Base-by-base conservation (phyloP, 164 flowering plant genomes). In the Piper betle region DNA sequence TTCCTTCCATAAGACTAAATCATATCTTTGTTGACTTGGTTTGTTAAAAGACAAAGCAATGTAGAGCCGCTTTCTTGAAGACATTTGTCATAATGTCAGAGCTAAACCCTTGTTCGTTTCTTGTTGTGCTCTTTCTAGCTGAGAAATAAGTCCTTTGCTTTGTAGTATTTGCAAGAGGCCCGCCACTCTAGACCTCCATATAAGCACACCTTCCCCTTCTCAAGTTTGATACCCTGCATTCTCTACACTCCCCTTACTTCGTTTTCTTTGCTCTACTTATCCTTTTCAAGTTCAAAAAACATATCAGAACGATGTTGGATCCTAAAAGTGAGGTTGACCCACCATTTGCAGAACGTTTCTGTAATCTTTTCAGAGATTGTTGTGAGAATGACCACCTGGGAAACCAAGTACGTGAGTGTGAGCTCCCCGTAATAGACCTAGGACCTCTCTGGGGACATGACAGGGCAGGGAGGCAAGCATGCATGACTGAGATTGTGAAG, bases 361-460 rank as follows among this genome's bases (percentile, higher is more conserved):
- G 66, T 20, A n/a, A 62, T 0, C 72, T 84, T 55, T 53, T 71
- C n/a, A 37, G 48, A 56, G 55, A 53, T 42, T 57, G 68, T 1
- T 33, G 37, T 2, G 37, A 61, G 39, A 52, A 4, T 55, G 12
- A 33, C 39, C 20, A 43, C 58, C 10, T 48, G 10, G 69, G 62
- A 9, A 33, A 25, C 33, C 33, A 19, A 13, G 63, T 15, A 2
- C 33, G 42, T 37, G 53, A 77, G 70, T 82, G 86, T 55, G 79
- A 81, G 41, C 83, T 83, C 18, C 95, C 91, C 18, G 16, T 85
- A 58, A 81, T 87, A 60, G 91, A 87, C 64, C 81, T 87, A 5
- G 37, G 65, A 15, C 71, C 72, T 58, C 71, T 58, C 72, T 84
- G 40, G 67, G 39, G 52, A 69, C 78, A 53, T 9, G 41, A 2